A percentile compares a stretch with the other conserved stretches of the same genome.
Evolutionary conservation across 2,329 filamentous ascomycete species (phyloP).

Genomic region (Aureobasidium uvarum): DNA sequence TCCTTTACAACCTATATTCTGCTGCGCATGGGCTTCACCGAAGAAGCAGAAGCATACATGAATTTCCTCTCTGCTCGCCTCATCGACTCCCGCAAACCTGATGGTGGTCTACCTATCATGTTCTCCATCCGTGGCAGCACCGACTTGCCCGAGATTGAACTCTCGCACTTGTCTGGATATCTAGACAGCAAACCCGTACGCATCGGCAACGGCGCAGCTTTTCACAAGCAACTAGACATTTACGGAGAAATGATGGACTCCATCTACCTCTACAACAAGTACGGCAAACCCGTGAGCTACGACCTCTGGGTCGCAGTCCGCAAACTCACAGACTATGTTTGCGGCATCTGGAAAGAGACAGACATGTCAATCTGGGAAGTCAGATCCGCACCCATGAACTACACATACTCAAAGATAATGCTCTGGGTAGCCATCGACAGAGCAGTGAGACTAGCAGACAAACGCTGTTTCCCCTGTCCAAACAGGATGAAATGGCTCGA

Average conservation of each 20-base stretch:
- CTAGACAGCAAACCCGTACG: slow-evolving; percentile 68
- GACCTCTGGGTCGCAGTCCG: slow-evolving; percentile 72
- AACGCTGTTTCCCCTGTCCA: slow-evolving; percentile 72
- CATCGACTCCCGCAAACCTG: slow-evolving; percentile 57
- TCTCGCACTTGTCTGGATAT: slow-evolving; percentile 71
- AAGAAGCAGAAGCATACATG: slow-evolving; percentile 76
- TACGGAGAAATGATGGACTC: slow-evolving; percentile 62
- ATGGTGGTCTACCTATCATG: slow-evolving; percentile 72
- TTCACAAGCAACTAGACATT: slow-evolving; percentile 74
- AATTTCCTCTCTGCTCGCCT: slow-evolving; percentile 73
- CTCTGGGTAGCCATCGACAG: slow-evolving; percentile 74
- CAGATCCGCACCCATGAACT: slow-evolving; percentile 71
- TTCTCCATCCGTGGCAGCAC: slow-evolving; percentile 72
- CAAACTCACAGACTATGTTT: slow-evolving; percentile 67
- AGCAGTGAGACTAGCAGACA: slow-evolving; percentile 39
- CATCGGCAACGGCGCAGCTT: slow-evolving; percentile 74
- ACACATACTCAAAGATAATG: slow-evolving; percentile 80
- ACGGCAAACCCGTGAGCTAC: slow-evolving; percentile 64
- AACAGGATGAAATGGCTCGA: slow-evolving; percentile 56
- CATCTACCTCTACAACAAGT: slow-evolving; percentile 60
- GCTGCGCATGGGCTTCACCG: slow-evolving; percentile 69
- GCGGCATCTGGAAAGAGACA: slow-evolving; percentile 62
- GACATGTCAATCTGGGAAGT: slow-evolving; percentile 88
- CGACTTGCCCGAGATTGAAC: slow-evolving; percentile 68
- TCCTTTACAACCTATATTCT: slow-evolving; percentile 76